These are phyloP conservation scores for Cutaneotrichosporon arboriforme DNA, from an alignment of 1,284 basidiomycete species.

Conservation along the genomic window DNA sequence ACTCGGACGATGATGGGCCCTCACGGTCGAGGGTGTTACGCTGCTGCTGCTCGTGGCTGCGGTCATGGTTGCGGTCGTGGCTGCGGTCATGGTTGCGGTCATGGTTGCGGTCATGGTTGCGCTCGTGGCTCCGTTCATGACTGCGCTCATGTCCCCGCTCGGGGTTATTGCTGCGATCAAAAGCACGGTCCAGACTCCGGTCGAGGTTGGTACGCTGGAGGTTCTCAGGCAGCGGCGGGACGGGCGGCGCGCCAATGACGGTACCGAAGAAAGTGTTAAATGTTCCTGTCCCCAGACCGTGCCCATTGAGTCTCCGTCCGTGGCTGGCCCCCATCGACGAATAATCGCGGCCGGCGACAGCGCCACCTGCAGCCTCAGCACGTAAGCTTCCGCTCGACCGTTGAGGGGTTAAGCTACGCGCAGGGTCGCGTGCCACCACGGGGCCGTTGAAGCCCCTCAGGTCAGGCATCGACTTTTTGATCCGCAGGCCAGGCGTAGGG, in stretches of 20 bases:
- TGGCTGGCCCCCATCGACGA: conserved; percentile 36
- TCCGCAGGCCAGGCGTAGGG: conserved; percentile 62
- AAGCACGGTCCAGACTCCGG: not conserved
- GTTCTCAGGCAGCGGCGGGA: conserved; percentile 30
- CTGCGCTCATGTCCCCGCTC: not conserved
- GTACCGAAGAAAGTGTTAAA: conserved; percentile 31
- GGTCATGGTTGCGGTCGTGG: not conserved
- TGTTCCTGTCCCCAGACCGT: conserved; percentile 21
- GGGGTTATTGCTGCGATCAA: too few species aligned
- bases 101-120: not conserved
- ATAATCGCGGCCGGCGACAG: conserved; percentile 42
- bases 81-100: too few species aligned
- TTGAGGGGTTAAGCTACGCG: conserved; percentile 71
- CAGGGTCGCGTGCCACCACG: conserved; percentile 66
- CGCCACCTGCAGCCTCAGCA: conserved; percentile 82
- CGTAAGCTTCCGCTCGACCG: conserved; percentile 86
- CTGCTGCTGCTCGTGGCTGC: not conserved
- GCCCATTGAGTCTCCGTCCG: conserved; percentile 26
- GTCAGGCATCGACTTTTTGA: conserved; percentile 91
- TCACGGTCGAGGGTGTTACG: not conserved
- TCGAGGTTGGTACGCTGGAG: conserved; percentile 9
- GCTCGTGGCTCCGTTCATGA: not conserved
- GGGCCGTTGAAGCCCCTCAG: conserved; percentile 52
- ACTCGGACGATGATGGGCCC: not conserved
- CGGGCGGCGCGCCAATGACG: conserved; percentile 31